Percentiles rank a stretch among this genome's conserved stretches.
Conservation (phyloP, 768 basidiomycete species). For the Lactifluus pinguis region DNA sequence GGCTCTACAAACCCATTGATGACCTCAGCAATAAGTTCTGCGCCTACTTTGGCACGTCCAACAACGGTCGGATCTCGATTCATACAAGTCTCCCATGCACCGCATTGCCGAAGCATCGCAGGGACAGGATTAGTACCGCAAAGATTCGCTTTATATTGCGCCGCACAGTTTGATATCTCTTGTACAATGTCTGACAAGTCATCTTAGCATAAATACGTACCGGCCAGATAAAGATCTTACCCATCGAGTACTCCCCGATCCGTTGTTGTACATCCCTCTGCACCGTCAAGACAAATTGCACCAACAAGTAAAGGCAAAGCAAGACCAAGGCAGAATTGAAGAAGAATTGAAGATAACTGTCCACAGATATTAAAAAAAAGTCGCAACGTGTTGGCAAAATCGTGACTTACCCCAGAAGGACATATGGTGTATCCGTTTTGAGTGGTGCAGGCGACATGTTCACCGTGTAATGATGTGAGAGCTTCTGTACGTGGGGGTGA, state of each 20-base stretch:
- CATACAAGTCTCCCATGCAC: constrained; percentile 91
- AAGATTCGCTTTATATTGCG: constrained; percentile 72
- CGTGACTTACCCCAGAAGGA: constrained; percentile 69
- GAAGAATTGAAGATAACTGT: constrained; percentile 86
- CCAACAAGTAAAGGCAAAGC: constrained; percentile 73
- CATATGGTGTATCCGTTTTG: constrained; percentile 64
- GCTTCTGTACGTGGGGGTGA: constrained; percentile 39
- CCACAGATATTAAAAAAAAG: neutral
- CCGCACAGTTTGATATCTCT: constrained; percentile 82
- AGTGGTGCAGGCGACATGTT: constrained; percentile 56
- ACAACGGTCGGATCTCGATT: constrained; percentile 85
- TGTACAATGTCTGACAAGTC: constrained; percentile 66
- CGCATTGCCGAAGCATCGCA: constrained; percentile 81
- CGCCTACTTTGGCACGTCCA: constrained; percentile 82
- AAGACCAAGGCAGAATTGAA: constrained; percentile 83
- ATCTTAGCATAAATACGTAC: constrained; percentile 9
- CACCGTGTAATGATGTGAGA: constrained; percentile 74
- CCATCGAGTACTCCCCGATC: constrained; percentile 81
- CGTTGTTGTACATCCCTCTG: constrained; percentile 84
- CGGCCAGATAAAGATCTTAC: constrained; percentile 34
- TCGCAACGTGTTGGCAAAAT: constrained; percentile 14
- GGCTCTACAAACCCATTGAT: constrained; percentile 95
- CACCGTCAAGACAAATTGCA: constrained; percentile 84
- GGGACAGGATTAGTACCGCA: constrained; percentile 73
- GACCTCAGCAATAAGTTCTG: constrained; percentile 92